Percentiles rank a stretch among this genome's conserved stretches.
These are phyloP conservation scores for Paraconiothyrium brasiliense DNA, from an alignment of 2,329 filamentous ascomycete genomes.

Conservation along the genomic window DNA sequence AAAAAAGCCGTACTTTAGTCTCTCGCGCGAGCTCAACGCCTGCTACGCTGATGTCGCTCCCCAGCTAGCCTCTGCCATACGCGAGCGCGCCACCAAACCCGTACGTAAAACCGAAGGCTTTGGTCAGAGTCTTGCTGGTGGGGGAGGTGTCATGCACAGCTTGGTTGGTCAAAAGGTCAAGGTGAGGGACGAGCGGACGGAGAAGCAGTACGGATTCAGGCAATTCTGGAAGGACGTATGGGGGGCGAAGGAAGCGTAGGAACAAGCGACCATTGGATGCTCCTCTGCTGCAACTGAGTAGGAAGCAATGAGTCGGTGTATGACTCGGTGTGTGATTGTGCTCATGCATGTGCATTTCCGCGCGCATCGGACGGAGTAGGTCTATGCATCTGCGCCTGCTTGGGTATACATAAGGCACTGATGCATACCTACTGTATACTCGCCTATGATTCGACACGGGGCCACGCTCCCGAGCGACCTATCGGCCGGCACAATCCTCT, in stretches of 20 bases:
- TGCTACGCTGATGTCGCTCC: constrained; percentile 92
- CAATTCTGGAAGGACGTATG: constrained; percentile 91
- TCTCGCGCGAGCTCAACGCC: constrained; percentile 80
- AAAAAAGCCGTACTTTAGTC: constrained; percentile 89
- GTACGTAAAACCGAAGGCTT: constrained; percentile 47
- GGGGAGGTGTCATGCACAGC: constrained; percentile 67
- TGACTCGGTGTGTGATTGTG: background rate
- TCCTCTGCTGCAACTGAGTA: background rate
- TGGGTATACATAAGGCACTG: background rate
- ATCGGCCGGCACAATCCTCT: background rate
- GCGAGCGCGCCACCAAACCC: constrained; percentile 68
- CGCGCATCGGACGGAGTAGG: background rate
- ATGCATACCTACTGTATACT: background rate
- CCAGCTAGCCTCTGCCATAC: constrained; percentile 75
- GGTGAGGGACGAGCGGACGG: constrained; percentile 77
- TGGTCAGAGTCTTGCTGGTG: constrained; percentile 52
- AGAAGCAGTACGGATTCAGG: constrained; percentile 80
- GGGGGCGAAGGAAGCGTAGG: constrained; percentile 13
- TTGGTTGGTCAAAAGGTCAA: constrained; percentile 65
- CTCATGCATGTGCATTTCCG: background rate
- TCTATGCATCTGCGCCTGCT: background rate
- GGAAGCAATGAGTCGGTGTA: background rate
- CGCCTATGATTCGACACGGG: background rate
- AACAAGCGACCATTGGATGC: background rate
- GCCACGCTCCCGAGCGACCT: background rate